phyloP scores from a whole-genome alignment of 2,329 filamentous ascomycete genomes.

The Ophiostoma piceae region DNA sequence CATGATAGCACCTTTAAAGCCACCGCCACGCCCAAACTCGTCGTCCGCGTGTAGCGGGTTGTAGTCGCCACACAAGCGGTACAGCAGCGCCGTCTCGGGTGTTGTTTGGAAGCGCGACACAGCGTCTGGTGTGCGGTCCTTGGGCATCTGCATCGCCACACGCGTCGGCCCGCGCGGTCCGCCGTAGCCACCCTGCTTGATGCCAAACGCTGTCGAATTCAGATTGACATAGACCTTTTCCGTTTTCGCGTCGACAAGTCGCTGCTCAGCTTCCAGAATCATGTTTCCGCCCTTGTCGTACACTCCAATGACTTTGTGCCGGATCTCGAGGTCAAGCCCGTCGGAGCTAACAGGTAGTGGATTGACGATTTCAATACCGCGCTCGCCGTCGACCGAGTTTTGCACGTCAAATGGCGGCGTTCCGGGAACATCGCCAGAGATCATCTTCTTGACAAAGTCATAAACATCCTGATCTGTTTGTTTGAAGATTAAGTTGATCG shows the following conservation, averaged over 20 bases:
- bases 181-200: slow-evolving; percentile 43
- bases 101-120: slow-evolving; percentile 38
- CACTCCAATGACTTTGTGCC: slow-evolving; percentile 39
- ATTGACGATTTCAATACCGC: slow-evolving; percentile 37
- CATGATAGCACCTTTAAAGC: slow-evolving; percentile 43
- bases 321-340: slow-evolving; percentile 39
- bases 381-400: slow-evolving; percentile 40
- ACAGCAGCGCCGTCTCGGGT: slow-evolving; percentile 38
- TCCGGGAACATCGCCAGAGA: slow-evolving; percentile 36
- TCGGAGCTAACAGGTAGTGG: slow-evolving; percentile 36
- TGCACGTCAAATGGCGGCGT: slow-evolving; percentile 40
- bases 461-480: slow-evolving; percentile 43
- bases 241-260: slow-evolving; percentile 38
- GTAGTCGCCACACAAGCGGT: slow-evolving; percentile 45
- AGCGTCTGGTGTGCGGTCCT: slow-evolving; percentile 36
- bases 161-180: slow-evolving; percentile 40
- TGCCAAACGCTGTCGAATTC: slow-evolving; percentile 39
- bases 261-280: slow-evolving; percentile 40
- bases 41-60: slow-evolving; percentile 45
- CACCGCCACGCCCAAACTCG: slow-evolving; percentile 39
- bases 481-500: slow-evolving; percentile 43
- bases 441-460: slow-evolving; percentile 38
- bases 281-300: slow-evolving; percentile 44
- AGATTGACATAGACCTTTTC: slow-evolving; percentile 38
- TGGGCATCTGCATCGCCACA: slow-evolving; percentile 32